A percentile compares a stretch with the other conserved stretches of the same genome.
These are phyloP conservation scores for Quercus phellos DNA, from an alignment of 331 rosid genomes.

Conservation along the genomic window DNA sequence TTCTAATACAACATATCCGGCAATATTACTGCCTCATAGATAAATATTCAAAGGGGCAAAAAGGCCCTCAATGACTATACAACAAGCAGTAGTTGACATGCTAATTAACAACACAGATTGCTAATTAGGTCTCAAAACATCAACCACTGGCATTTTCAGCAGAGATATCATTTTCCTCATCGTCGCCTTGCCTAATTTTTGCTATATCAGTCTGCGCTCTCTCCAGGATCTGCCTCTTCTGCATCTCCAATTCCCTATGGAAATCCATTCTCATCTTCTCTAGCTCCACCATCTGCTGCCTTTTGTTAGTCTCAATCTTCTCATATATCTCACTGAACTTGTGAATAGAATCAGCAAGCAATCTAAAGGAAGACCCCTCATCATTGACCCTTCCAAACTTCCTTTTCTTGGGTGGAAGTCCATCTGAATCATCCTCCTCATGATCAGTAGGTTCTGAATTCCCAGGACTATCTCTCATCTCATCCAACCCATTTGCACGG, in stretches of 20 bases:
- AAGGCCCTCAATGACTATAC: slow-evolving; percentile 29
- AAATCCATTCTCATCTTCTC: slow-evolving; percentile 63
- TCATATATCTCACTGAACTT: slow-evolving; percentile 63
- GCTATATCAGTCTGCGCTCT: slow-evolving; percentile 57
- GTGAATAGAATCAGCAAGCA: slow-evolving; percentile 63
- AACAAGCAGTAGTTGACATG: slow-evolving; percentile 32
- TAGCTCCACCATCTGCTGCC: slow-evolving; percentile 43
- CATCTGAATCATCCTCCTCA: slow-evolving; percentile 44
- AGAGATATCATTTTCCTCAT: slow-evolving; percentile 48
- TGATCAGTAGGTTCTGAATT: slow-evolving; percentile 49
- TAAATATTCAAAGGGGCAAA: slow-evolving; percentile 12
- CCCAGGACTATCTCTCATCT: slow-evolving; percentile 62
- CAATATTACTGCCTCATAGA: slow-evolving; percentile 34
- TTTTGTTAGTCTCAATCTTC: slow-evolving; percentile 51
- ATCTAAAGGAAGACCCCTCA: slow-evolving; percentile 47
- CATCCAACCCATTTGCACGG: slow-evolving; percentile 59
- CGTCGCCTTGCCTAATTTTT: slow-evolving; percentile 43
- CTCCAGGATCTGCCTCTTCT: slow-evolving; percentile 59
- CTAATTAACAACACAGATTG: slow-evolving; percentile 24
- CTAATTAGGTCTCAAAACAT: slow-evolving; percentile 22
- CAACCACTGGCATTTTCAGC: slow-evolving; percentile 46
- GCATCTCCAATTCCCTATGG: slow-evolving; percentile 53
- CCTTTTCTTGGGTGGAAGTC: slow-evolving; percentile 50
- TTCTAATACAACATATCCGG: slow-evolving; percentile 26
- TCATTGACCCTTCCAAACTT: slow-evolving; percentile 35